Evolutionary conservation across 768 basidiomycete species (phyloP).

Genomic region (Phanerochaete sordida): DNA sequence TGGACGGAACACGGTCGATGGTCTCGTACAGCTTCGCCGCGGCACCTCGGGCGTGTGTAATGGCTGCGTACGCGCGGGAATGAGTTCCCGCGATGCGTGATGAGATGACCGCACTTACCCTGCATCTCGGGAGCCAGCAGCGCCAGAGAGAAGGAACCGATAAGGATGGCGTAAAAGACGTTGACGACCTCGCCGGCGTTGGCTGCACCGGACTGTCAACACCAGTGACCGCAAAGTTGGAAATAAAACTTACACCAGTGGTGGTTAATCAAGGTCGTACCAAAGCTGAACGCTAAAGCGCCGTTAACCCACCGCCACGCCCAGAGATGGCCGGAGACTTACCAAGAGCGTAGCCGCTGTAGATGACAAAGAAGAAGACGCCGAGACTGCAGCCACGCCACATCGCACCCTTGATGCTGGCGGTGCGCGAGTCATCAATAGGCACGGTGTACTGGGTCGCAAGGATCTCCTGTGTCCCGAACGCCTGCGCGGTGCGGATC

Average conservation of each 20-base stretch:
- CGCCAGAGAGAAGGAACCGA: constrained; percentile 87
- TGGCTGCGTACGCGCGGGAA: constrained; percentile 35
- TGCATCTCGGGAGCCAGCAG: constrained; percentile 85
- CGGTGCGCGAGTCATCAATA: constrained; percentile 46
- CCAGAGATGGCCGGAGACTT: neutral
- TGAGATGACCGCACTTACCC: constrained; percentile 12
- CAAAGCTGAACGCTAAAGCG: constrained; percentile 71
- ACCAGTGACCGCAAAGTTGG: neutral
- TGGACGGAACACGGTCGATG: constrained; percentile 83
- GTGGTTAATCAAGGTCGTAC: constrained; percentile 76
- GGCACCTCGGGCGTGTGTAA: constrained; percentile 76
- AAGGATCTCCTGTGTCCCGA: constrained; percentile 73
- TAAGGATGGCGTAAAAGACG: constrained; percentile 78
- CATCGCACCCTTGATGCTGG: constrained; percentile 56
- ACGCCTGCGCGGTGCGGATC: constrained; percentile 87
- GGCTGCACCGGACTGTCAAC: constrained; percentile 26
- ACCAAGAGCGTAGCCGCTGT: constrained; percentile 60
- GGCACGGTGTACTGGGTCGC: constrained; percentile 59
- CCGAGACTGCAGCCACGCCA: constrained; percentile 61
- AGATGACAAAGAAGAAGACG: constrained; percentile 83
- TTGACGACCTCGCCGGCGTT: constrained; percentile 74
- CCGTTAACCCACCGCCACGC: neutral
- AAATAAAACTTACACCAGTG: constrained; percentile 26
- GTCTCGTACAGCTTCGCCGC: constrained; percentile 89
- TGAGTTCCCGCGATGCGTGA: neutral